Evolutionary conservation across 208 protist genomes (phyloP).

Genomic region (Leptomonas seymouri): DNA sequence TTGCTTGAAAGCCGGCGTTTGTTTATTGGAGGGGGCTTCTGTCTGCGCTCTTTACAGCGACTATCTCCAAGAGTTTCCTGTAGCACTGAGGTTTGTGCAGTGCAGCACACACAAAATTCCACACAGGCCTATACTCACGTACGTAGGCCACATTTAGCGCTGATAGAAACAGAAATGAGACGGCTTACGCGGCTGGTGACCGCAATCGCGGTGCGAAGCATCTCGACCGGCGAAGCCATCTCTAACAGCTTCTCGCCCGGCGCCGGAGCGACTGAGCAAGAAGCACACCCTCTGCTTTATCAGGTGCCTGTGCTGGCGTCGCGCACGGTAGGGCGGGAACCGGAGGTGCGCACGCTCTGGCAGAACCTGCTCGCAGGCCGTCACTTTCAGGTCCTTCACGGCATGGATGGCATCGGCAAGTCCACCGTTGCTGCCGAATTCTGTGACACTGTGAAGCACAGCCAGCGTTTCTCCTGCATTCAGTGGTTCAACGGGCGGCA

Average conservation of each 20-base stretch:
- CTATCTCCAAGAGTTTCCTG: no score
- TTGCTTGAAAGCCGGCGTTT: no score
- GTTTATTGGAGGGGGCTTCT: no score
- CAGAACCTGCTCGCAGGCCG: conserved; percentile 78
- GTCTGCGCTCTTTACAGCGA: no score
- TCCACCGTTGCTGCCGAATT: conserved; percentile 87
- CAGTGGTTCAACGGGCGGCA: conserved; percentile 79
- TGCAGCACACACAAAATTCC: not conserved
- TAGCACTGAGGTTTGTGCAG: no score
- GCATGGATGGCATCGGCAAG: conserved; percentile 87
- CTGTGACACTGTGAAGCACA: conserved; percentile 68
- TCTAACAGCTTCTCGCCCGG: conserved; percentile 26
- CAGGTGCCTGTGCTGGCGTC: conserved; percentile 55
- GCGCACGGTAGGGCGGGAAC: conserved; percentile 63
- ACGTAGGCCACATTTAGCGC: no score
- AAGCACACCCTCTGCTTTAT: conserved; percentile 73
- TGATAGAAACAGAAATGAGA: conserved; percentile 3
- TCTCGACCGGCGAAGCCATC: conserved; percentile 18
- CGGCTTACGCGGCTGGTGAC: conserved; percentile 16
- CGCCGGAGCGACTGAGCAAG: conserved; percentile 9
- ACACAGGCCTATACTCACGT: not conserved
- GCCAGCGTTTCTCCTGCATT: conserved; percentile 85
- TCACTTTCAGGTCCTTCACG: conserved; percentile 67
- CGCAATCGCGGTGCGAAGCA: not conserved
- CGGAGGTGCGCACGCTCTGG: conserved; percentile 77